phyloP scores from a whole-genome alignment of 202 grass and related monocot genomes.

The Panicum virgatum region DNA sequence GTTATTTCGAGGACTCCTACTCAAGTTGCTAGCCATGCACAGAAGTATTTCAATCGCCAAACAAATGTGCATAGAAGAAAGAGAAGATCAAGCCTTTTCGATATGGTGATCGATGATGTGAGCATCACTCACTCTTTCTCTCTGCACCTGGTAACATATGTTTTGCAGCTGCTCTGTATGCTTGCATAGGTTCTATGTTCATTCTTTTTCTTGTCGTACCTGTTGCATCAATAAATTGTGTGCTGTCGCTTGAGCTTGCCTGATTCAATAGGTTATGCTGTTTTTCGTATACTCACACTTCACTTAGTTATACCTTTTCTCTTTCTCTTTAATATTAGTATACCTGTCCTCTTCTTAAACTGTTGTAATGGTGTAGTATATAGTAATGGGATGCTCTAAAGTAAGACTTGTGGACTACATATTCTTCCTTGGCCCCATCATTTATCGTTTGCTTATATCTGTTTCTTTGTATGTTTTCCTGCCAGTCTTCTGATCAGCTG shows the following conservation, averaged over 20 bases:
- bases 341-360: not conserved
- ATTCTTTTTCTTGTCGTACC: not conserved
- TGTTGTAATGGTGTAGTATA: not conserved
- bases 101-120: constrained; percentile 56
- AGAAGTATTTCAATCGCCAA: constrained; percentile 72
- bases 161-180: constrained; percentile 17
- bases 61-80: constrained; percentile 53
- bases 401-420: not conserved
- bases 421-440: not conserved
- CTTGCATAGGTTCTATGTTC: not conserved
- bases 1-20: constrained; percentile 65
- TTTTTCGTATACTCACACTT: not conserved
- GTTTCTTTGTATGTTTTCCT: not conserved
- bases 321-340: not conserved
- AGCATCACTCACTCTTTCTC: constrained; percentile 30
- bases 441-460: not conserved
- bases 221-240: not conserved
- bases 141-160: not conserved
- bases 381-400: not conserved
- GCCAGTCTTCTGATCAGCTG: constrained; percentile 38
- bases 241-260: not conserved
- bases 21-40: constrained; percentile 75
- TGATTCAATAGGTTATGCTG: not conserved
- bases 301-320: not conserved
- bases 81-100: constrained; percentile 69